Conservation (phyloP, 2,329 filamentous ascomycete genomes). For the Trichophyton verrucosum region DNA sequence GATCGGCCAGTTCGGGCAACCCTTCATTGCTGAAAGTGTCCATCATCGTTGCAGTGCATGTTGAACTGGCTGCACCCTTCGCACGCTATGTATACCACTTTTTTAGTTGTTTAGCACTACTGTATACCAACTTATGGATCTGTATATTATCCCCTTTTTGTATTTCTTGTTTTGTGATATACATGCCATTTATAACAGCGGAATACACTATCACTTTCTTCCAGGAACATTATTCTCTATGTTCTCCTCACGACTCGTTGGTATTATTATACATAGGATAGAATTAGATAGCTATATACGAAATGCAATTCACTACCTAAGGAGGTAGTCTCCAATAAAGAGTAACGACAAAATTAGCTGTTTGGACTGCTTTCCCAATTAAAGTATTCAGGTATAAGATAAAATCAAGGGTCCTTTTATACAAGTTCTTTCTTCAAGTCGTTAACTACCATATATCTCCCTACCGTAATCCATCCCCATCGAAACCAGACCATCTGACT, state of each 20-base stretch:
- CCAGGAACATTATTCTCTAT: neutral
- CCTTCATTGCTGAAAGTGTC: neutral
- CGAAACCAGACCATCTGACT: slow-evolving; percentile 99
- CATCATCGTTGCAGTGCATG: neutral
- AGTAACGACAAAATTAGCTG: neutral
- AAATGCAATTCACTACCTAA: neutral
- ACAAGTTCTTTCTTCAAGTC: slow-evolving; percentile 51
- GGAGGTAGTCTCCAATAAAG: too few species aligned
- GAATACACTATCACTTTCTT: neutral
- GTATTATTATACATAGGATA: neutral
- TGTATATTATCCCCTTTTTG: neutral
- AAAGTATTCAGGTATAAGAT: neutral
- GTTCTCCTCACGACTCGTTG: neutral
- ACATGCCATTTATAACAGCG: neutral
- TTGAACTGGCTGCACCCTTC: neutral
- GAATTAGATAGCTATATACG: neutral
- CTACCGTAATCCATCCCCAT: slow-evolving; percentile 85
- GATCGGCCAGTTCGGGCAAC: slow-evolving; percentile 1
- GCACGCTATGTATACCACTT: neutral
- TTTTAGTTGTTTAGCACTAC: neutral
- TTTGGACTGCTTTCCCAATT: neutral
- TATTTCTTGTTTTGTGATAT: neutral
- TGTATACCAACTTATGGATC: neutral
- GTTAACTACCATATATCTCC: slow-evolving; percentile 92
- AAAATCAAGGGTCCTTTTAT: neutral